Conservation (phyloP, 176 grass and related monocot species). For the Zizania latifolia region DNA sequence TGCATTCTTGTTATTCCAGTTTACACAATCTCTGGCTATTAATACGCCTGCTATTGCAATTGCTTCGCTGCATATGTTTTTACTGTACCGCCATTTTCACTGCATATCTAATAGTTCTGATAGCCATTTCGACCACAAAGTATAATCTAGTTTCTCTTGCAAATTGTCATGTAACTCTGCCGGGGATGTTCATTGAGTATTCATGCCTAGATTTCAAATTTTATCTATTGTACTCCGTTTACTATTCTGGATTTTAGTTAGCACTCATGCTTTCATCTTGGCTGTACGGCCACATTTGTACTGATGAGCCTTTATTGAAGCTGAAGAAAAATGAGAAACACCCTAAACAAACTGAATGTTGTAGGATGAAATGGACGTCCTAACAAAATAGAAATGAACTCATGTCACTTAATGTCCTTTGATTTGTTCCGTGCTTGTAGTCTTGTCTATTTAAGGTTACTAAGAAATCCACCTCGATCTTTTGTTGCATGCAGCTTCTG, state of each 20-base stretch:
- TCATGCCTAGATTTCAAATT: background rate
- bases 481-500: slow-evolving; percentile 41
- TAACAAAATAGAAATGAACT: slow-evolving; percentile 5
- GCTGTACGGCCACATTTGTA: background rate
- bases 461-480: slow-evolving; percentile 24
- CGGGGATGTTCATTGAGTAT: background rate
- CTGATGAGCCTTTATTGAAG: slow-evolving; percentile 18
- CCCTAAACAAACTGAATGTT: slow-evolving; percentile 4
- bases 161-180: background rate
- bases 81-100: background rate
- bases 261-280: background rate
- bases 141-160: background rate
- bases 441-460: slow-evolving; percentile 15
- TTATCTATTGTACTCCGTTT: background rate
- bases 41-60: background rate
- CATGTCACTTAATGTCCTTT: slow-evolving; percentile 11
- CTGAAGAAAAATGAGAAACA: background rate
- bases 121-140: background rate
- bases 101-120: slow-evolving; percentile 19
- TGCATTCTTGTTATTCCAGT: background rate
- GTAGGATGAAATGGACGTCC: slow-evolving; percentile 13
- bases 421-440: slow-evolving; percentile 9
- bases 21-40: background rate
- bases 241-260: slow-evolving; percentile 26
- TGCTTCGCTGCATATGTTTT: background rate